These are phyloP conservation scores for Cyanodermella asteris DNA, from an alignment of 2,329 filamentous ascomycete genomes.

Conservation along the genomic window DNA sequence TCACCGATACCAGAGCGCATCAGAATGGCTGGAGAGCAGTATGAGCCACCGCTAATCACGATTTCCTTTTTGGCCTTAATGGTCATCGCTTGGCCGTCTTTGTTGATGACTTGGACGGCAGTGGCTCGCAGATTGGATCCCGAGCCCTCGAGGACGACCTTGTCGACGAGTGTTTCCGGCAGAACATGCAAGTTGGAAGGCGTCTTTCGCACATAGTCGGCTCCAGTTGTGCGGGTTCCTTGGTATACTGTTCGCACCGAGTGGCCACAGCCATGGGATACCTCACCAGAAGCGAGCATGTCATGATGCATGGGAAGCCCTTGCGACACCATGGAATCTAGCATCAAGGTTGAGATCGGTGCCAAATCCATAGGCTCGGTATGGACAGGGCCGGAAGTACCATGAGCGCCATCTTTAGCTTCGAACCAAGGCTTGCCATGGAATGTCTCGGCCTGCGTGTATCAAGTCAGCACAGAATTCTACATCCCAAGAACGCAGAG, in stretches of 20 bases:
- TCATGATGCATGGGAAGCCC: constrained; percentile 34
- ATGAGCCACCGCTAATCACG: constrained; percentile 26
- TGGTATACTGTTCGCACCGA: constrained; percentile 29
- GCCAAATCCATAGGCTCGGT: constrained; percentile 36
- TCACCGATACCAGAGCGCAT: constrained; percentile 32
- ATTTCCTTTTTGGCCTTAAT: constrained; percentile 24
- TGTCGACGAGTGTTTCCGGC: constrained; percentile 29
- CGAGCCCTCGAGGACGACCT: constrained; percentile 23
- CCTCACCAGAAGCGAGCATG: constrained; percentile 34
- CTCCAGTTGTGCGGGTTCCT: constrained; percentile 30
- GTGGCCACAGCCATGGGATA: constrained; percentile 34
- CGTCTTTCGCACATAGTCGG: constrained; percentile 29
- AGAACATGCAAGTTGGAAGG: constrained; percentile 26
- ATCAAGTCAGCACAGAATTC: no score
- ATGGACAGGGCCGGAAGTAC: constrained; percentile 29
- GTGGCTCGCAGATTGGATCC: constrained; percentile 20
- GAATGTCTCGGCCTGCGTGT: constrained; percentile 38
- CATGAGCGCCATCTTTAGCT: constrained; percentile 25
- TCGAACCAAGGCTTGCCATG: constrained; percentile 36
- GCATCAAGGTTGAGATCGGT: constrained; percentile 33
- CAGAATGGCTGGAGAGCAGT: constrained; percentile 30
- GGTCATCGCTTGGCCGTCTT: constrained; percentile 16
- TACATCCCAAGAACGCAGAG: no score
- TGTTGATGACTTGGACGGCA: constrained; percentile 22
- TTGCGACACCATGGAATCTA: constrained; percentile 31